A percentile compares a stretch with the other conserved stretches of the same genome.
Evolutionary conservation across 2,329 filamentous ascomycete genomes (phyloP).

Genomic region (Colletotrichum paranaense): DNA sequence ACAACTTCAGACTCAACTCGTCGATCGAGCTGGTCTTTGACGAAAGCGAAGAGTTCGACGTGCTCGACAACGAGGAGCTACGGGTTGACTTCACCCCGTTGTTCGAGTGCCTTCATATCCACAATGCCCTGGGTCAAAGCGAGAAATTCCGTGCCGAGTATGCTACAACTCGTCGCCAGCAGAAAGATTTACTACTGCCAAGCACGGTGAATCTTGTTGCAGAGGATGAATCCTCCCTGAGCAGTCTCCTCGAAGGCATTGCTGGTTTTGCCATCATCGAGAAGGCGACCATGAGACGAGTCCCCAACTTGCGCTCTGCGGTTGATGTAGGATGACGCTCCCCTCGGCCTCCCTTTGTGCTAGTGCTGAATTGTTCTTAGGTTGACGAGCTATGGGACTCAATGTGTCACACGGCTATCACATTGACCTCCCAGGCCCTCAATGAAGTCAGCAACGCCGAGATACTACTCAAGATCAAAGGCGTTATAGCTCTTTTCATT

Average conservation of each 20-base stretch:
- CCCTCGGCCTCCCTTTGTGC: not conserved
- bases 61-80: constrained; percentile 93
- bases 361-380: constrained; percentile 52
- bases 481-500: constrained; percentile 91
- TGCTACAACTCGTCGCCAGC: constrained; percentile 86
- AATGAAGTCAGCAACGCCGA: constrained; percentile 88
- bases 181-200: constrained; percentile 91
- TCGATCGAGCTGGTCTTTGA: constrained; percentile 96
- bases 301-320: constrained; percentile 82
- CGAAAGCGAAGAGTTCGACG: constrained; percentile 94
- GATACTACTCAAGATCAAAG: constrained; percentile 92
- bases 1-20: constrained; percentile 92
- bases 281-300: constrained; percentile 89
- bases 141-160: constrained; percentile 94
- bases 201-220: constrained; percentile 79
- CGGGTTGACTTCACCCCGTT: constrained; percentile 95
- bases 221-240: constrained; percentile 88
- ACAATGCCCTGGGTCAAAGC: constrained; percentile 91
- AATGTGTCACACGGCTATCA: constrained; percentile 90
- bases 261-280: constrained; percentile 97
- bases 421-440: constrained; percentile 82
- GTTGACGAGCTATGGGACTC: constrained; percentile 99
- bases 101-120: constrained; percentile 95
- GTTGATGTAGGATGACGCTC: constrained; percentile 75
- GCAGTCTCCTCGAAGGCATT: constrained; percentile 91